These are phyloP conservation scores for Coniferiporia sulphurascens DNA, from an alignment of 1,284 basidiomycete species.

Conservation along the genomic window DNA sequence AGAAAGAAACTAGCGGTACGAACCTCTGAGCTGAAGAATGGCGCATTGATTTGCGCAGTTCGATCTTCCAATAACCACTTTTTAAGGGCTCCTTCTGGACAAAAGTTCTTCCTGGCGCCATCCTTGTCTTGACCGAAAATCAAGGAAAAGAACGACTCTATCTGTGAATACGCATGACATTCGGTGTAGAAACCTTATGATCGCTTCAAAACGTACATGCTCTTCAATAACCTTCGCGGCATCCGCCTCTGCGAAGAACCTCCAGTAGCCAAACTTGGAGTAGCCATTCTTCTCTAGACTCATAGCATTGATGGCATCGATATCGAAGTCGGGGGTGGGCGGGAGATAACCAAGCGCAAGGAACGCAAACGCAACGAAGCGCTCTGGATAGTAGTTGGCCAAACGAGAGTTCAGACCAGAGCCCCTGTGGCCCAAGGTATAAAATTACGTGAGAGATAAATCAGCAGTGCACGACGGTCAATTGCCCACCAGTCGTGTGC, in stretches of 20 bases:
- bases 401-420: conserved; percentile 12
- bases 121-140: conserved; percentile 26
- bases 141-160: conserved; percentile 30
- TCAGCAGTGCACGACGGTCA: too few species aligned
- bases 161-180: conserved; percentile 17
- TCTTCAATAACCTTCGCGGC: conserved; percentile 27
- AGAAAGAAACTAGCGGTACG: background rate
- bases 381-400: conserved; percentile 16
- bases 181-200: background rate
- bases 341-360: conserved; percentile 21
- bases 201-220: conserved; percentile 22
- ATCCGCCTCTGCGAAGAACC: conserved; percentile 29
- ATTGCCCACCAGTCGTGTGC: conserved; percentile 23
- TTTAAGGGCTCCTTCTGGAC: conserved; percentile 25
- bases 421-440: conserved; percentile 13
- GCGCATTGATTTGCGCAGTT: conserved; percentile 8
- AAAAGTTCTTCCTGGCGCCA: conserved; percentile 26
- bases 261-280: conserved; percentile 31
- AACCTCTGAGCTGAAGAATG: conserved; percentile 24
- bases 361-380: conserved; percentile 23
- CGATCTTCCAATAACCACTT: conserved; percentile 26
- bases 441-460: background rate
- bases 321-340: conserved; percentile 10
- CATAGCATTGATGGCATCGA: conserved; percentile 9
- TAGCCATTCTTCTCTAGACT: conserved; percentile 20